Percentiles rank a stretch among this genome's conserved stretches.
Conservation (phyloP, 2,329 filamentous ascomycete genomes). For the Kalmusia sp. region DNA sequence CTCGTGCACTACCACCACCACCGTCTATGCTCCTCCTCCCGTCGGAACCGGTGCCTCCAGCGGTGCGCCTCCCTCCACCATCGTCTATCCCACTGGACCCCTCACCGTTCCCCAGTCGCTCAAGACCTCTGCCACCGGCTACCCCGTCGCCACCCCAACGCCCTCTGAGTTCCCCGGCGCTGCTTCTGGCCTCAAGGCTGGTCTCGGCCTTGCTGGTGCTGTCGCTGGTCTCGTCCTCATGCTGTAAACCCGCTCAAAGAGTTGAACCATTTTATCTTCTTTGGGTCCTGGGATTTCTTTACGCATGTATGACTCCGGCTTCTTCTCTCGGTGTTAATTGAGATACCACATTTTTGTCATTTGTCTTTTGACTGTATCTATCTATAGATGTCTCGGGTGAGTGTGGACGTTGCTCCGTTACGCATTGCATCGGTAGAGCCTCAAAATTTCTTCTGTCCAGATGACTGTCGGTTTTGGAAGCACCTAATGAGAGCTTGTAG, state of each 20-base stretch:
- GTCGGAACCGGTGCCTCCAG: slow-evolving; percentile 33
- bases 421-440: slow-evolving; percentile 6
- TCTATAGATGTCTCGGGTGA: slow-evolving; percentile 2
- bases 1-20: slow-evolving; percentile 13
- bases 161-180: slow-evolving; percentile 40
- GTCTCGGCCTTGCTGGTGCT: slow-evolving; percentile 49
- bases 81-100: slow-evolving; percentile 44
- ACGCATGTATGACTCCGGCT: slow-evolving; percentile 13
- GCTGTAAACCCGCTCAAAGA: slow-evolving; percentile 32
- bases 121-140: slow-evolving; percentile 37
- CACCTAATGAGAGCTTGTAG: slow-evolving; percentile 4
- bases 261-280: slow-evolving; percentile 2
- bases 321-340: slow-evolving; percentile 9
- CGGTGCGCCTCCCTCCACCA: slow-evolving; percentile 18
- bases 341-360: slow-evolving; percentile 9
- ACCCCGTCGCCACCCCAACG: slow-evolving; percentile 23
- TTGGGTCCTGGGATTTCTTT: slow-evolving; percentile 5
- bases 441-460: slow-evolving; percentile 1
- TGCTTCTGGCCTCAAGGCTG: slow-evolving; percentile 39
- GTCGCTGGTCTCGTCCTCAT: slow-evolving; percentile 52
- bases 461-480: slow-evolving; percentile 2
- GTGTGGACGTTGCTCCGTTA: not conserved
- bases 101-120: slow-evolving; percentile 40
- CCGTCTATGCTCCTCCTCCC: slow-evolving; percentile 21
- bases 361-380: not conserved